phyloP scores from a whole-genome alignment of 352 stramenopile species.

The Globisporangium paddicum region DNA sequence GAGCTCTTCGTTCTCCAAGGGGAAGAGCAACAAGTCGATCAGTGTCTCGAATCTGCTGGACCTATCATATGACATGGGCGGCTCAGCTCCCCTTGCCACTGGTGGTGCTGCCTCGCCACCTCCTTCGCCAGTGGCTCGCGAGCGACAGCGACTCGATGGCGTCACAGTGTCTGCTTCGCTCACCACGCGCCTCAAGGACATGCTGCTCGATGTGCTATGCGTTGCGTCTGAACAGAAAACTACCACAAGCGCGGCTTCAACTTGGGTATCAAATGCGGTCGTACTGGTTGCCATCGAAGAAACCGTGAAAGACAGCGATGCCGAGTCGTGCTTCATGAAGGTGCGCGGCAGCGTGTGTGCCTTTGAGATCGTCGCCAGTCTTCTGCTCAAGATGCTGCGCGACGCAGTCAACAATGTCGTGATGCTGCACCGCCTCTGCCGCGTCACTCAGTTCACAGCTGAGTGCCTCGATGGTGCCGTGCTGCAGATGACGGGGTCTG shows the following conservation, averaged over 20 bases:
- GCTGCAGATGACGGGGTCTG: conserved; percentile 33
- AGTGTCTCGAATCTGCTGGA: conserved; percentile 42
- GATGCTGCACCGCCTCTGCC: conserved; percentile 46
- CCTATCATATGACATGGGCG: conserved; percentile 36
- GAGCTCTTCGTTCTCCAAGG: not conserved
- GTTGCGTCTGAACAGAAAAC: conserved; percentile 14
- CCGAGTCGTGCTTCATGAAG: conserved; percentile 42
- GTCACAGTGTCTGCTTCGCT: conserved; percentile 37
- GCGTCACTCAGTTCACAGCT: conserved; percentile 45
- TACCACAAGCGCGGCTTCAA: not conserved
- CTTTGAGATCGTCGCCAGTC: conserved; percentile 50
- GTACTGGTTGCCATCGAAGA: conserved; percentile 61
- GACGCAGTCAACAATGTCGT: conserved; percentile 24
- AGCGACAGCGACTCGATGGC: conserved; percentile 36
- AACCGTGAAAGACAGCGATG: conserved; percentile 28
- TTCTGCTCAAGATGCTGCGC: conserved; percentile 29
- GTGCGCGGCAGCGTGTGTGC: conserved; percentile 37
- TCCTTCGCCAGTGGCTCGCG: conserved; percentile 21
- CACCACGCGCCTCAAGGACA: conserved; percentile 37
- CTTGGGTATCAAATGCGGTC: conserved; percentile 23
- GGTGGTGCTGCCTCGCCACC: conserved; percentile 19
- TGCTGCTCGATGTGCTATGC: conserved; percentile 47
- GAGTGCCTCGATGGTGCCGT: conserved; percentile 41
- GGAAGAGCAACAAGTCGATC: not conserved
- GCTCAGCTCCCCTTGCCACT: not conserved